Evolutionary conservation across 2,329 filamentous ascomycete genomes (phyloP), one percentile per base, ranked within the genome.

Genomic region (Calonectria hongkongensis): DNA sequence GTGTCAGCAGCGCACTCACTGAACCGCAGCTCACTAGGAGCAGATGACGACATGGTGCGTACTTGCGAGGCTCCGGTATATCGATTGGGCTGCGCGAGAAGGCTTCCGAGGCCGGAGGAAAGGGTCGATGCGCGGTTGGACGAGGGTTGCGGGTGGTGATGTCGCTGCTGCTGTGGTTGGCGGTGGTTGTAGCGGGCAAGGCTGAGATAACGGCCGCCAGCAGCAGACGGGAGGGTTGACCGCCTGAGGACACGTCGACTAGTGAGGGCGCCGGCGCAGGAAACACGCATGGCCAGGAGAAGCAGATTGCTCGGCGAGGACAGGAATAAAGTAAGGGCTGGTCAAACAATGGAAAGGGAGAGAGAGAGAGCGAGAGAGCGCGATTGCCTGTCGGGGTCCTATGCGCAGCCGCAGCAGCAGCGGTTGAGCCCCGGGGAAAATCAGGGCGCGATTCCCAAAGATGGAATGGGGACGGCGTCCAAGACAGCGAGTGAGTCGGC

Each of bases 1-100:
- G 9, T 27, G 27, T 10, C 27, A 33, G 28, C 50, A 10, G 28
- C 50, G 50, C n/a, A 78, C 83, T 78, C 77, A 85, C 83, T 80
- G 70, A 85, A 82, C 51, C 83, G 81, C 79, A 85, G 68, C 50
- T 75, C 73, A 10, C 72, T 50, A 16, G 71, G 54, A 15, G 72
- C 33, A 18, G 75, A 60, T 33, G 74, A 58, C 16, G 77, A 70
- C 77, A 78, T 79, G 25, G 58, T 73, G 72, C 73, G 73, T 60
- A 60, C 9, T 21, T 60, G 28, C 16, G 13, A 6, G 16, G 12
- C 18, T 16, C 43, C 28, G 25, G n/a, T 10, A 30, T 36, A 21
- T 36, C 63, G 45, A 41, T 41, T 68, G 21, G 13, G 5, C n/a
- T 30, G 9, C 6, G 15, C 45, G 18, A 27, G 16, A 51, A 27